A percentile compares a stretch with the other conserved stretches of the same genome.
Evolutionary conservation across 116 monocot genomes (phyloP).

Genomic region (Posidonia oceanica): DNA sequence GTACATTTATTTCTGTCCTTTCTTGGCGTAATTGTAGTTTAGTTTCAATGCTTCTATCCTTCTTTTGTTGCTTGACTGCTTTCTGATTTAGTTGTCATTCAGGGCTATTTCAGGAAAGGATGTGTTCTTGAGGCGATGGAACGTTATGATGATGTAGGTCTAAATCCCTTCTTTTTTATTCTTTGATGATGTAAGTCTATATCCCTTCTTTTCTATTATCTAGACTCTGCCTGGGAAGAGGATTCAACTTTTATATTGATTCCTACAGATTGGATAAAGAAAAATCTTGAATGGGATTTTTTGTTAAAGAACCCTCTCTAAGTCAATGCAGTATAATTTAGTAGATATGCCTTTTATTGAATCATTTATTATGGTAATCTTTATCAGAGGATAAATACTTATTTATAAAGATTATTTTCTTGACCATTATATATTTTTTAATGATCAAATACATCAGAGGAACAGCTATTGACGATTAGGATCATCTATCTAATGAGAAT

Average conservation of each 20-base stretch:
- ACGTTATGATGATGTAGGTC: conserved; percentile 75
- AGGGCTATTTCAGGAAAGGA: conserved; percentile 98
- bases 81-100: conserved; percentile 17
- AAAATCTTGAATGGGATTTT: no score
- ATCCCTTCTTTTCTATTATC: not conserved
- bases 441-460: not conserved
- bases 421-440: no score
- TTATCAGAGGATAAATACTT: no score
- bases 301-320: no score
- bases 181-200: conserved; percentile 54
- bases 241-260: no score
- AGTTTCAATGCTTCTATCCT: not conserved
- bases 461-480: not conserved
- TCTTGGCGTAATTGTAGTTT: not conserved
- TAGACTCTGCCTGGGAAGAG: not conserved
- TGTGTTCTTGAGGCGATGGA: conserved; percentile 94
- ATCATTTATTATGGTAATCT: not conserved
- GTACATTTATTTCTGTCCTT: conserved; percentile 2
- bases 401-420: no score
- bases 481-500: not conserved
- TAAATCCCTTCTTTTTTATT: not conserved
- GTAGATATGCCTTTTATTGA: not conserved
- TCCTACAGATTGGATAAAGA: no score
- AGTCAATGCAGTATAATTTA: no score
- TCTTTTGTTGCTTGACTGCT: not conserved